Conservation (phyloP, 495 filamentous ascomycete genomes). For the Talaromyces wortmannii region DNA sequence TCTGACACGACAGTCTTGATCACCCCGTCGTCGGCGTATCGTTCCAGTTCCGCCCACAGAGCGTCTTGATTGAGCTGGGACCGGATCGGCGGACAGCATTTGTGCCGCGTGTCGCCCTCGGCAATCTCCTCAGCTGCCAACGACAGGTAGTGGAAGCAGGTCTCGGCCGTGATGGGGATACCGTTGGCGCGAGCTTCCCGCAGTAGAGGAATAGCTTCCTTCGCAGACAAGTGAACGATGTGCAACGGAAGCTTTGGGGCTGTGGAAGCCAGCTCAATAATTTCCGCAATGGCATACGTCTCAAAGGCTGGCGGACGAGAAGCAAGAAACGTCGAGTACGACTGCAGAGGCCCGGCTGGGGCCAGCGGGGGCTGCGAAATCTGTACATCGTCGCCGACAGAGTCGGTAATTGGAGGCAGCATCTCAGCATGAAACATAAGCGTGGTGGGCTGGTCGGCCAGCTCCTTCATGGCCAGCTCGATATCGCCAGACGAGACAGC, state of each 20-base stretch:
- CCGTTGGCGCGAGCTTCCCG: constrained; percentile 70
- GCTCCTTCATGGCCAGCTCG: constrained; percentile 65
- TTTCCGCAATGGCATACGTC: constrained; percentile 82
- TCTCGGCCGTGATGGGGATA: constrained; percentile 90
- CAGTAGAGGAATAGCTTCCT: constrained; percentile 87
- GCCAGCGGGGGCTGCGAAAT: constrained; percentile 63
- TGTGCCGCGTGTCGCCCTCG: constrained; percentile 90
- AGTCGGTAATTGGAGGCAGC: constrained; percentile 80
- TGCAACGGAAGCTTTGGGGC: constrained; percentile 84
- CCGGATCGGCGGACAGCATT: constrained; percentile 96
- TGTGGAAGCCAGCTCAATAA: constrained; percentile 70
- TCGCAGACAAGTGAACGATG: constrained; percentile 91
- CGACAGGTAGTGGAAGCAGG: constrained; percentile 97
- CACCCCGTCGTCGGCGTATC: constrained; percentile 58
- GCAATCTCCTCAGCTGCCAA: constrained; percentile 79
- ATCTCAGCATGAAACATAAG: constrained; percentile 99
- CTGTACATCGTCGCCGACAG: constrained; percentile 74
- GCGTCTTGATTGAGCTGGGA: constrained; percentile 75
- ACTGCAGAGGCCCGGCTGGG: constrained; percentile 67
- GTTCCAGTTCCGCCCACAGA: constrained; percentile 76
- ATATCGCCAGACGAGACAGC: constrained; percentile 79
- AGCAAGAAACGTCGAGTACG: constrained; percentile 86
- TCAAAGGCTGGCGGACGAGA: constrained; percentile 88
- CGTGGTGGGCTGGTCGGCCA: constrained; percentile 73
- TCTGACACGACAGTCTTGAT: constrained; percentile 95